Evolutionary conservation across 352 stramenopile species (phyloP).

Genomic region (Phytophthora aleatoria): DNA sequence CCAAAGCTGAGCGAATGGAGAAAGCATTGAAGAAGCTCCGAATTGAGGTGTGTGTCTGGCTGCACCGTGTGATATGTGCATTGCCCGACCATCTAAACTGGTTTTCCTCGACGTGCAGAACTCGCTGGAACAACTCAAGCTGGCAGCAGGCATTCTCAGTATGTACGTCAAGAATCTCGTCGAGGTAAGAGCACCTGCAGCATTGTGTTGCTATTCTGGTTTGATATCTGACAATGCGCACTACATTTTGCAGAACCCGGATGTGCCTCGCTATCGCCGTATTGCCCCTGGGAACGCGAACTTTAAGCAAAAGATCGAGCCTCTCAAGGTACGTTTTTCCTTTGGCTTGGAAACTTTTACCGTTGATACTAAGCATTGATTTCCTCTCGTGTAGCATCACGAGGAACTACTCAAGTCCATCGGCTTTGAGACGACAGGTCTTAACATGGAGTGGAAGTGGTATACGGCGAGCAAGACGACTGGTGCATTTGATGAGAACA

Average conservation of each 20-base stretch:
- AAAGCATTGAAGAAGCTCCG: conserved; percentile 53
- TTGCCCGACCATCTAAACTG: conserved; percentile 2
- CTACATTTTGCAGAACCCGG: conserved; percentile 58
- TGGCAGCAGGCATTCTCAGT: conserved; percentile 70
- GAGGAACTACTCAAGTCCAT: conserved; percentile 78
- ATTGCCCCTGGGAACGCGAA: conserved; percentile 81
- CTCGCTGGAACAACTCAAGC: conserved; percentile 66
- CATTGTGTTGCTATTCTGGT: background rate
- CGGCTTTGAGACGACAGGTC: conserved; percentile 69
- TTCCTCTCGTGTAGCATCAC: conserved; percentile 54
- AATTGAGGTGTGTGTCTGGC: conserved; percentile 45
- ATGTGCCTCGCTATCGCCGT: conserved; percentile 80
- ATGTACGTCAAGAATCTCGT: conserved; percentile 90
- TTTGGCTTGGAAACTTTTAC: too few species aligned
- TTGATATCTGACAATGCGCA: background rate
- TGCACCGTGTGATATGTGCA: background rate
- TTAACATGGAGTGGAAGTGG: conserved; percentile 89
- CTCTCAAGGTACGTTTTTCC: conserved; percentile 54
- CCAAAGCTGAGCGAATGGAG: conserved; percentile 51
- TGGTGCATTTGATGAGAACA: conserved; percentile 72
- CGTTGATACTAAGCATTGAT: conserved; percentile 5
- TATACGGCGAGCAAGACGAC: conserved; percentile 60
- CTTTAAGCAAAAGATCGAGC: conserved; percentile 88
- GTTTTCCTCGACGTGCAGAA: conserved; percentile 47
- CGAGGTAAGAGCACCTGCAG: conserved; percentile 45